phyloP scores from a whole-genome alignment of 1,284 basidiomycete genomes.

The Fistulina hepatica region DNA sequence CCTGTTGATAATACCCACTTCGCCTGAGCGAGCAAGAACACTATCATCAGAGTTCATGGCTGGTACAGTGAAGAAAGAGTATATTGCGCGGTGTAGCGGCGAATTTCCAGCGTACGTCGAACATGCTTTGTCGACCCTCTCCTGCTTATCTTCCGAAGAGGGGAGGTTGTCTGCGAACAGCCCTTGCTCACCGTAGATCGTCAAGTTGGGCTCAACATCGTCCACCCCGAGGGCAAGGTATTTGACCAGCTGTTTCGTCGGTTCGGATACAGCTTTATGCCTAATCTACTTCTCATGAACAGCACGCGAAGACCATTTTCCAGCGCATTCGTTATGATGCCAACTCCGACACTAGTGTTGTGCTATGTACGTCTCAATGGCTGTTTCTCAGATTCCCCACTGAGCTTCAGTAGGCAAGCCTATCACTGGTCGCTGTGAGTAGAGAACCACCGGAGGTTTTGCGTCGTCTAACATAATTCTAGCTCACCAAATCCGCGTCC shows the following conservation, averaged over 20 bases:
- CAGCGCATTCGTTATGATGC: slow-evolving; percentile 77
- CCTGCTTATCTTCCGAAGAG: slow-evolving; percentile 32
- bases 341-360: slow-evolving; percentile 75
- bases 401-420: slow-evolving; percentile 52
- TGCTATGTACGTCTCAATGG: slow-evolving; percentile 57
- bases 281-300: slow-evolving; percentile 9
- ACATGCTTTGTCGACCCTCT: slow-evolving; percentile 1
- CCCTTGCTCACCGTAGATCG: slow-evolving; percentile 89
- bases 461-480: slow-evolving; percentile 7
- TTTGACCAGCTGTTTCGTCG: slow-evolving; percentile 1
- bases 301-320: slow-evolving; percentile 89
- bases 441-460: no score
- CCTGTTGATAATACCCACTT: slow-evolving; percentile 88
- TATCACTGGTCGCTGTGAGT: slow-evolving; percentile 78
- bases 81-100: slow-evolving; percentile 78
- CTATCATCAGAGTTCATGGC: slow-evolving; percentile 77
- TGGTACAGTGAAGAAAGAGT: slow-evolving; percentile 81
- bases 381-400: slow-evolving; percentile 5
- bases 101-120: slow-evolving; percentile 67
- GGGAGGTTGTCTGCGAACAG: slow-evolving; percentile 73
- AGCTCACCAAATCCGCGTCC: slow-evolving; percentile 95
- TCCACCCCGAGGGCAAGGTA: slow-evolving; percentile 77
- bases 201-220: slow-evolving; percentile 92
- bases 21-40: slow-evolving; percentile 55
- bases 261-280: slow-evolving; percentile 1